phyloP scores from a whole-genome alignment of 441 rosid species.

The Bocquillonia castaneifolia region DNA sequence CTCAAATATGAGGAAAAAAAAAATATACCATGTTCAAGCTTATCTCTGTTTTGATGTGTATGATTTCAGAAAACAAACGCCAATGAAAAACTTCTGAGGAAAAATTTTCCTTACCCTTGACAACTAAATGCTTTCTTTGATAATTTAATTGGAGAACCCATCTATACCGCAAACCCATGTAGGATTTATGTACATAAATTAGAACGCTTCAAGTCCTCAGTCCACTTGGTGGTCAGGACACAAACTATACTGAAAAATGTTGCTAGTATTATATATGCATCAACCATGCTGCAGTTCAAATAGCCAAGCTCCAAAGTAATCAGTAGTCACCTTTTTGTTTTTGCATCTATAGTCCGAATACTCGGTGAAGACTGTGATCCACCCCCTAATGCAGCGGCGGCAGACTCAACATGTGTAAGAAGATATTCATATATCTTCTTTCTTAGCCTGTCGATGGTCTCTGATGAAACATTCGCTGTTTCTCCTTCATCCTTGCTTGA shows the following conservation, averaged over 20 bases:
- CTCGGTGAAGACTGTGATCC: conserved; percentile 54
- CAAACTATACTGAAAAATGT: background rate
- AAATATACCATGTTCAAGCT: background rate
- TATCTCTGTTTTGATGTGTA: conserved; percentile 13
- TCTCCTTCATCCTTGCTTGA: conserved; percentile 54
- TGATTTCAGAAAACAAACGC: conserved; percentile 23
- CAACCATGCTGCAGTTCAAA: background rate
- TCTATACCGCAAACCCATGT: conserved; percentile 38
- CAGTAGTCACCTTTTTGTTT: conserved; percentile 45
- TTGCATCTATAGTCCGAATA: conserved; percentile 35
- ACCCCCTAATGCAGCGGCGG: conserved; percentile 89
- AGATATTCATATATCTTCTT: conserved; percentile 95
- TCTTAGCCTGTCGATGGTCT: conserved; percentile 62
- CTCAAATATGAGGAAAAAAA: background rate
- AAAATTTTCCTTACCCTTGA: conserved; percentile 8
- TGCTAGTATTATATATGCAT: conserved; percentile 4
- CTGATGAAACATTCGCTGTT: conserved; percentile 47
- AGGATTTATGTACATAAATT: conserved; percentile 38
- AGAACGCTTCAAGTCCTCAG: conserved; percentile 14
- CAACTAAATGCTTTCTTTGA: conserved; percentile 27
- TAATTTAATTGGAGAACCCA: conserved; percentile 12
- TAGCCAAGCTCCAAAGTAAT: conserved; percentile 6
- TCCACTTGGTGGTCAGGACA: conserved; percentile 27
- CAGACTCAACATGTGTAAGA: conserved; percentile 91
- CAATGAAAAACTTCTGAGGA: background rate